Evolutionary conservation across 2,329 filamentous ascomycete species (phyloP).

Genomic region (Fusarium albidum): DNA sequence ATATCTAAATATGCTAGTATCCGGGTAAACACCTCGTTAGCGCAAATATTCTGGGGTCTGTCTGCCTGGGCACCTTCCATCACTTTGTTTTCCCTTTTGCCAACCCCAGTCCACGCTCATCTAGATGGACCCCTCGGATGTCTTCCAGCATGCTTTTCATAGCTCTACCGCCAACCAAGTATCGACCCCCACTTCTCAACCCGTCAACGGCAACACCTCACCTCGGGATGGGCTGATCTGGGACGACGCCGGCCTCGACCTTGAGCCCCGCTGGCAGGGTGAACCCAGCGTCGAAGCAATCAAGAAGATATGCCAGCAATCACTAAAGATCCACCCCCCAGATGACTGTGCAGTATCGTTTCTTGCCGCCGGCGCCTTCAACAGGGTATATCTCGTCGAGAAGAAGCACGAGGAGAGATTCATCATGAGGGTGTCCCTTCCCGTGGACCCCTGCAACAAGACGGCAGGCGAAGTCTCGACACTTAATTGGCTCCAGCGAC

Average conservation of each 20-base stretch:
- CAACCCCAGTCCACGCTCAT: too few species aligned
- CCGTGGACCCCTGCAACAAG: constrained; percentile 47
- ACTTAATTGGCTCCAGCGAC: constrained; percentile 42
- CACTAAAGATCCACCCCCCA: constrained; percentile 6
- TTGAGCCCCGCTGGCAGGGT: constrained; percentile 22
- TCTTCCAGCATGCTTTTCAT: too few species aligned
- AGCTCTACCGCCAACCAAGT: too few species aligned
- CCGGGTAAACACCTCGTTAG: too few species aligned
- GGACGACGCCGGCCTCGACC: constrained; percentile 11
- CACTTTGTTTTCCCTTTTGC: too few species aligned
- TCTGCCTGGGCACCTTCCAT: too few species aligned
- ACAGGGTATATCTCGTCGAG: constrained; percentile 36
- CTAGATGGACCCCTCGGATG: too few species aligned
- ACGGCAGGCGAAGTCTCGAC: constrained; percentile 50
- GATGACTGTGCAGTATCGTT: constrained; percentile 26
- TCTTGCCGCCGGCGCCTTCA: constrained; percentile 24
- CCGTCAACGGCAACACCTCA: too few species aligned
- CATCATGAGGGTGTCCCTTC: constrained; percentile 47
- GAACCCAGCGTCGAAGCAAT: constrained; percentile 26
- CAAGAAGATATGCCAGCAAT: constrained; percentile 16
- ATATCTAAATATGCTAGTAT: too few species aligned
- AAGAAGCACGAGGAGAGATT: background rate
- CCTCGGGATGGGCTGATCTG: constrained; percentile 14
- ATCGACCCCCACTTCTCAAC: too few species aligned
- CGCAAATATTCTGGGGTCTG: too few species aligned